These are phyloP conservation scores for Corniculantispora saksenae DNA, from an alignment of 2,329 filamentous ascomycete species.

Conservation along the genomic window DNA sequence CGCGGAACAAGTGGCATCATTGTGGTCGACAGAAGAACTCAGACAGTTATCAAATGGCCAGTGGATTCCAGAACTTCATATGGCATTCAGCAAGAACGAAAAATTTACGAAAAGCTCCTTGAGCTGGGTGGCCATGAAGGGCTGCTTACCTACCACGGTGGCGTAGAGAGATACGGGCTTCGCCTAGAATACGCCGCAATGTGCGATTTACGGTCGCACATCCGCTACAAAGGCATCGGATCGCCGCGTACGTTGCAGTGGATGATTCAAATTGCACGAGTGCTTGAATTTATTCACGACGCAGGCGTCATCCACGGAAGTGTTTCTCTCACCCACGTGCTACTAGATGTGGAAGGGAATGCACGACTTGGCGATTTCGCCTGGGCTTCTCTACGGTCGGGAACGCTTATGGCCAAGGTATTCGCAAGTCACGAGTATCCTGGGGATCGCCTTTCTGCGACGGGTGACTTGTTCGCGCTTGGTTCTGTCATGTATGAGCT, in stretches of 20 bases:
- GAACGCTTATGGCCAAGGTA: background rate
- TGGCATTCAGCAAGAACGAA: background rate
- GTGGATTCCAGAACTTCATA: background rate
- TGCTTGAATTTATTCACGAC: background rate
- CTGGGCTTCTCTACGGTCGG: background rate
- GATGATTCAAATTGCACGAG: background rate
- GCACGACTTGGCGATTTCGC: background rate
- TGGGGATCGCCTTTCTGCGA: background rate
- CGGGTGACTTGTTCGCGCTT: slow-evolving; percentile 4
- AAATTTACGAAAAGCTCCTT: background rate
- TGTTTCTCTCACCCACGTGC: background rate
- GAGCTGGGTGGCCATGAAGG: background rate
- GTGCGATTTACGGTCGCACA: background rate
- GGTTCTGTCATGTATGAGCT: slow-evolving; percentile 8
- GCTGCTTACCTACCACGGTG: background rate
- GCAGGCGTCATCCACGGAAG: background rate
- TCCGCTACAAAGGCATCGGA: background rate
- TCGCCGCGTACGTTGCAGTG: background rate
- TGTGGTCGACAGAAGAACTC: background rate
- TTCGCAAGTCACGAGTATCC: slow-evolving; percentile 5
- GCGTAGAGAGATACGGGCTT: background rate
- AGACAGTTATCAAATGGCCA: slow-evolving; percentile 7
- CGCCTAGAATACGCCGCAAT: background rate
- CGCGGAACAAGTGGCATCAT: background rate
- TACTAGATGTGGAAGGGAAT: background rate